phyloP scores from a whole-genome alignment of 345 rosid species.

The Corymbia maculata region DNA sequence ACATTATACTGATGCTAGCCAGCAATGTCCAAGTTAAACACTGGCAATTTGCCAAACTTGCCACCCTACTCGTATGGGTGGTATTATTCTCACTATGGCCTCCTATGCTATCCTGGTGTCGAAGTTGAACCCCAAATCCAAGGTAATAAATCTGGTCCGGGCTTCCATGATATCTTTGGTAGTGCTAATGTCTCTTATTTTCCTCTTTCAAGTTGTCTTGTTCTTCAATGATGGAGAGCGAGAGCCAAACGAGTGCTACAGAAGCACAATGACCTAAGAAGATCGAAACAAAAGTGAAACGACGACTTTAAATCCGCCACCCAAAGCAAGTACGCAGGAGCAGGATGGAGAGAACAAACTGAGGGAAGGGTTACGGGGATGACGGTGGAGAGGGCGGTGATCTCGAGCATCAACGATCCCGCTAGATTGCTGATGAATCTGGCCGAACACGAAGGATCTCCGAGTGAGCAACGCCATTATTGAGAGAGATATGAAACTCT shows the following conservation, averaged over 20 bases:
- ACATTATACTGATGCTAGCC: no score
- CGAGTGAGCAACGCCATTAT: not conserved
- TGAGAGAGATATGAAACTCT: conserved; percentile 22
- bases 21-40: no score
- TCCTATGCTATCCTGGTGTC: no score
- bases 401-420: conserved; percentile 71
- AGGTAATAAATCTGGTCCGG: no score
- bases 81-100: no score
- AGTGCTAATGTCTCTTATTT: no score
- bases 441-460: not conserved
- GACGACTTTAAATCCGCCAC: no score
- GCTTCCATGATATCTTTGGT: no score
- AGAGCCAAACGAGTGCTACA: conserved; percentile 36
- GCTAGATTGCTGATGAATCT: conserved; percentile 81
- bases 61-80: no score
- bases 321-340: not conserved
- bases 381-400: conserved; percentile 45
- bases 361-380: conserved; percentile 30
- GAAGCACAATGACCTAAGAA: conserved; percentile 46
- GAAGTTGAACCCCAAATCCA: no score
- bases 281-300: not conserved
- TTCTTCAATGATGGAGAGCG: not conserved
- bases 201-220: no score
- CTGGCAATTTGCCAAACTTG: no score
- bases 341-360: not conserved